Conservation (phyloP, 176 grass and related monocot species). For the Phoenix dactylifera region DNA sequence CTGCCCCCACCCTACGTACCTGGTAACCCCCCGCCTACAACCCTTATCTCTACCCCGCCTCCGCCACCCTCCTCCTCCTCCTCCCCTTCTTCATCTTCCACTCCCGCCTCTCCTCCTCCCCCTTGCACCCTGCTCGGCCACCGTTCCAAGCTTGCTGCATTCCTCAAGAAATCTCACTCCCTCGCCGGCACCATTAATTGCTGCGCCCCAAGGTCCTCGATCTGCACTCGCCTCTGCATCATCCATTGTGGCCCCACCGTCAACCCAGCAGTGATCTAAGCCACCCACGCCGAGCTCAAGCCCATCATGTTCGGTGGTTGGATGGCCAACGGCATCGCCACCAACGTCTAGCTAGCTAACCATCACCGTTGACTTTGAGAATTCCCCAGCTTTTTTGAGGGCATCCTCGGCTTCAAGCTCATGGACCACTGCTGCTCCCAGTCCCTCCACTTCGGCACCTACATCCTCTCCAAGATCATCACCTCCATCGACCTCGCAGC, state of each 20-base stretch:
- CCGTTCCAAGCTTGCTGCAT: constrained; percentile 44
- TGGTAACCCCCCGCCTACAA: no score
- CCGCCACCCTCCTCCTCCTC: no score
- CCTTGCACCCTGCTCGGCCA: not conserved
- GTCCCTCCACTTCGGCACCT: constrained; percentile 50
- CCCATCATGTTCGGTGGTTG: constrained; percentile 84
- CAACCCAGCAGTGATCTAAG: constrained; percentile 87
- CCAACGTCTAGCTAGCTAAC: constrained; percentile 75
- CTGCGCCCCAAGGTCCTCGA: constrained; percentile 20
- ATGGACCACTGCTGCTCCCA: constrained; percentile 65
- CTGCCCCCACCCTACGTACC: no score
- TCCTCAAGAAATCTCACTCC: constrained; percentile 47
- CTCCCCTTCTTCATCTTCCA: no score
- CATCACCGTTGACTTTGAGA: constrained; percentile 90
- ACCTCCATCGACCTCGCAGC: constrained; percentile 51
- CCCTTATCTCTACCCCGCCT: no score
- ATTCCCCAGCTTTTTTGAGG: constrained; percentile 60
- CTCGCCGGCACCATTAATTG: constrained; percentile 31
- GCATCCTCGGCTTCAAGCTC: constrained; percentile 60
- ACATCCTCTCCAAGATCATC: constrained; percentile 69
- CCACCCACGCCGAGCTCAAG: constrained; percentile 70
- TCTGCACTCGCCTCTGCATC: constrained; percentile 68
- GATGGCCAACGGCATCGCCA: constrained; percentile 75
- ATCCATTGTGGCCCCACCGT: constrained; percentile 65
- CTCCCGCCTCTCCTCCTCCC: no score